Evolutionary conservation across 2,329 filamentous ascomycete genomes (phyloP), one percentile per base, ranked within the genome.

Genomic region (Claviceps digitariae): DNA sequence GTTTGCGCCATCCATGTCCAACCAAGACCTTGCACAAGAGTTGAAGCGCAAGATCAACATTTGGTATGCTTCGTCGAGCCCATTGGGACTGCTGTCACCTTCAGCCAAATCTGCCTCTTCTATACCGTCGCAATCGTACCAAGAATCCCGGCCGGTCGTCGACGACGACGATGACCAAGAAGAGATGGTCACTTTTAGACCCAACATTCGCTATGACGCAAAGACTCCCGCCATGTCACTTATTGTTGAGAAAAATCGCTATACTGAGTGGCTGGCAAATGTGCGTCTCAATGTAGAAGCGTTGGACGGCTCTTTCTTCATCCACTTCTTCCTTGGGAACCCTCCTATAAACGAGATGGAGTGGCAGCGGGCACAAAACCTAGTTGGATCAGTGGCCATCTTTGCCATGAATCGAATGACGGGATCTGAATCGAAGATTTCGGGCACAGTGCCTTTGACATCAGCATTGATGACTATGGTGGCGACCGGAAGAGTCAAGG

Each of bases 261-360:
- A 82, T 60, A 73, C 71, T 6, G 77, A 90, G 60, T 91, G 86
- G 79, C 74, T 82, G 25, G 81, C 79, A 58, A 87, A 86, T 60
- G 74, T 90, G 46, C 70, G 72, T 17, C 78, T 83, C 23, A 71
- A 74, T 52, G 83, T 81, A 56, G 76, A 79, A 54, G 79, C 79
- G 2, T 66, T 86, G 9, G 71, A 76, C 12, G 77, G 75, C 1
- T 79, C 83, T 0, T 87, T 84, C 52, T 58, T 57, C 0, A 71
- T 91, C 21, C 79, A 84, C 62, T 70, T 90, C 55, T 90, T 90
- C 67, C 63, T 89, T 1, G 86, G 82, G 0, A 63, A 73, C 2
- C 69, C 73, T 1, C 69, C 75, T 0, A 58, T 61, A 3, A 69
- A 81, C 41, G 60, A 71, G 1, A 57, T 58, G 5, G 60, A 64